Evolutionary conservation across 257 asterid species (phyloP), one percentile per base, ranked within the genome.

Genomic region (Penstemon davidsonii): DNA sequence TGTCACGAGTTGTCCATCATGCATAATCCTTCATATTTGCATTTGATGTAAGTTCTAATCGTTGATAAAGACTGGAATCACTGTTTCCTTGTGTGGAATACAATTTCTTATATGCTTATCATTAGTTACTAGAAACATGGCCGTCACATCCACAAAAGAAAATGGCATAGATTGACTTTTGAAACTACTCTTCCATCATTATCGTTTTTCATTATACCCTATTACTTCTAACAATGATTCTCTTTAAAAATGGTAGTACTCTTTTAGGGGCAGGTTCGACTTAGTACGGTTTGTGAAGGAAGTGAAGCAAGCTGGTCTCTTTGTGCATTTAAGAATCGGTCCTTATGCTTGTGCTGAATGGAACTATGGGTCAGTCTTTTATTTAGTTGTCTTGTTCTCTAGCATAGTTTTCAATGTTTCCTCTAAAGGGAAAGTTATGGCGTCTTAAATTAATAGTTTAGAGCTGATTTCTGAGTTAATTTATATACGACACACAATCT

Each of bases 301-400:
- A 45, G 93, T 82, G 62, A 85, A 84, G 9, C 83, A 78, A 66
- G 96, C 96, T 46, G 95, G 91, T 58, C 84, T 90, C 37, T 87
- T 65, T 72, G 86, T 90, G 65, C 91, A 87, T 80, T 73, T 87
- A 73, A 76, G 95, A 45, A 90, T 86, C 3, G 96, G 95, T 5
- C 95, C 95, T 10, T 90, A 90, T 78, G 96, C 86, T 52, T 89
- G 96, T 73, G 96, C 96, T 9, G 96, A 90, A 76, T 90, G 96
- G 95, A 90, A 87, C 73, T 90, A 87, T 66, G 96, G 95, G 96
- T 87, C 40, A 13, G 88, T 71, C 51, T 67, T 39, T 40, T 65
- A 36, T 46, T 51, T 43, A 63, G 25, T 56, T 2, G 66, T 66
- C 55, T 44, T 76, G 41, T 38, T 38, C 62, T 71, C 13, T 52